phyloP scores from a whole-genome alignment of 352 stramenopile genomes.

The Paralagenidium karlingii region DNA sequence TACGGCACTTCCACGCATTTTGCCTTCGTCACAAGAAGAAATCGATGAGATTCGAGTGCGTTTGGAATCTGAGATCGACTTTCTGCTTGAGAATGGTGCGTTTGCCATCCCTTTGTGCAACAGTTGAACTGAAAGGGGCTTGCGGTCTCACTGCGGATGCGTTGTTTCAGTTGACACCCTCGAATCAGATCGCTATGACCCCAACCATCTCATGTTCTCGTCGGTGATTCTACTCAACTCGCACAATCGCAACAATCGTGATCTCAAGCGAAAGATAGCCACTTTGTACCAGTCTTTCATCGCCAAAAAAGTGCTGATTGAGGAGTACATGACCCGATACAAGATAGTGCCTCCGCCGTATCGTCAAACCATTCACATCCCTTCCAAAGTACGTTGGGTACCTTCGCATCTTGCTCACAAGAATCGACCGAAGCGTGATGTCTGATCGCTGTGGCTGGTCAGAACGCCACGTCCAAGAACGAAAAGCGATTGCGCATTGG shows the following conservation, averaged over 20 bases:
- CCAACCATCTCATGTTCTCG: conserved; percentile 37
- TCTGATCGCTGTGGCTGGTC: not conserved
- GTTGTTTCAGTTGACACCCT: conserved; percentile 13
- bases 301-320: conserved; percentile 14
- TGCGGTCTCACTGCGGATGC: not conserved
- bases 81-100: conserved; percentile 22
- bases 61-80: conserved; percentile 25
- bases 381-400: too few relatives aligned
- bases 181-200: conserved; percentile 25
- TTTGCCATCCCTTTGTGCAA: not conserved
- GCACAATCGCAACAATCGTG: conserved; percentile 58
- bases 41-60: conserved; percentile 30
- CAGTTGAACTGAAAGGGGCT: not conserved
- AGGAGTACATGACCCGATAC: conserved; percentile 31
- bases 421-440: too few relatives aligned
- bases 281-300: conserved; percentile 44
- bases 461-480: not conserved
- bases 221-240: conserved; percentile 37
- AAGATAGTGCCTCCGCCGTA: conserved; percentile 25
- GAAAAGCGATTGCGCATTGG: conserved; percentile 40
- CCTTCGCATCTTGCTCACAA: too few relatives aligned
- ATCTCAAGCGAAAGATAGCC: conserved; percentile 34
- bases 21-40: conserved; percentile 30
- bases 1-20: conserved; percentile 46
- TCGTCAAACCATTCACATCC: conserved; percentile 3